Evolutionary conservation across 495 filamentous ascomycete genomes (phyloP).

Genomic region (Cercophora sp.): DNA sequence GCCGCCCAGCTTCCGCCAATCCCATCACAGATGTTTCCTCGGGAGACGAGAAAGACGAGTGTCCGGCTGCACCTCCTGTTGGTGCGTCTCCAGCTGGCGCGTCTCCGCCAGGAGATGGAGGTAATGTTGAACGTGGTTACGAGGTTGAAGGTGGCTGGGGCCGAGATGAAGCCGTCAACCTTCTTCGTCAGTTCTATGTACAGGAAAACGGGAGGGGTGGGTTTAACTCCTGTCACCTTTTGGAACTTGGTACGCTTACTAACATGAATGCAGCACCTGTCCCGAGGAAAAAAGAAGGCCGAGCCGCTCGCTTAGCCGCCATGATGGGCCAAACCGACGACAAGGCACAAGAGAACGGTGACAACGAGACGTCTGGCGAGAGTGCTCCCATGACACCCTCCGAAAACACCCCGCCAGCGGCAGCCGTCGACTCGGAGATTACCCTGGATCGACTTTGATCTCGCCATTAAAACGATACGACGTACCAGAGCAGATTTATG

Average conservation of each 20-base stretch:
- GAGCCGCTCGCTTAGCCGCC: constrained; percentile 44
- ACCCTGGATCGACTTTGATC: too few species aligned
- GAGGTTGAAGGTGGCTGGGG: constrained; percentile 78
- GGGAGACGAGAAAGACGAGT: constrained; percentile 8
- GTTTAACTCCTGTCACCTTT: constrained; percentile 3
- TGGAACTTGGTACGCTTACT: not conserved
- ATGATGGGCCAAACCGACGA: constrained; percentile 37
- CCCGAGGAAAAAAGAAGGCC: constrained; percentile 50
- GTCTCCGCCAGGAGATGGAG: constrained; percentile 34
- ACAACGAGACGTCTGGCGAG: not conserved
- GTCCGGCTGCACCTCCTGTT: constrained; percentile 4
- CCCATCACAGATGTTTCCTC: constrained; percentile 1
- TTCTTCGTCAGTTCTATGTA: constrained; percentile 89
- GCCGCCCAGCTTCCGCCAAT: constrained; percentile 19
- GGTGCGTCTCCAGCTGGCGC: constrained; percentile 14
- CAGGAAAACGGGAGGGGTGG: constrained; percentile 89
- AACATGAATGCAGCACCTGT: constrained; percentile 36
- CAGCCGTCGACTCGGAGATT: too few species aligned
- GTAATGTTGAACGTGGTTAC: constrained; percentile 64
- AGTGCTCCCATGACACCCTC: too few species aligned
- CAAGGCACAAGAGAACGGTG: constrained; percentile 3
- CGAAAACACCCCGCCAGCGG: not conserved
- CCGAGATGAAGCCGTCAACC: constrained; percentile 81
- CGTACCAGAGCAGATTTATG: too few species aligned
- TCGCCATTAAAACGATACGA: too few species aligned